Percentiles rank a stretch among this genome's conserved stretches.
Evolutionary conservation across 192 early-diverging fungal genomes (phyloP).

Genomic region (Haplosporangium gracile): DNA sequence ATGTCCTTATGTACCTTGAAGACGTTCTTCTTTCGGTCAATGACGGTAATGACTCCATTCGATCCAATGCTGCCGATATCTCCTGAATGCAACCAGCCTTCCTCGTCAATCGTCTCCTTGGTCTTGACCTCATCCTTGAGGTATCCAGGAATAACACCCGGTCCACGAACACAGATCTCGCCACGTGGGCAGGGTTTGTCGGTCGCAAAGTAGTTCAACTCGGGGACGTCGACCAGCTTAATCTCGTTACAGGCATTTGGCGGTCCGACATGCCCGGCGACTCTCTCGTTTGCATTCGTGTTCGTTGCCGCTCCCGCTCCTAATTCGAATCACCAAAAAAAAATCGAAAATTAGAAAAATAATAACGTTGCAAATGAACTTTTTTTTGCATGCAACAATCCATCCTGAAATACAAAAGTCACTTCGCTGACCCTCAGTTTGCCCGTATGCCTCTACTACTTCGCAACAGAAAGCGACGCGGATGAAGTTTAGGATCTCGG

Average conservation of each 20-base stretch:
- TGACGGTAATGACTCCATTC: constrained; percentile 77
- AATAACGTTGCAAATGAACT: too few species aligned
- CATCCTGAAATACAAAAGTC: neutral
- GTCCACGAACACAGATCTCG: constrained; percentile 89
- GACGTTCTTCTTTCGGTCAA: constrained; percentile 89
- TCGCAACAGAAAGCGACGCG: constrained; percentile 83
- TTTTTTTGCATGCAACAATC: too few species aligned
- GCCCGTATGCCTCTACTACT: constrained; percentile 91
- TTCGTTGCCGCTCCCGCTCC: constrained; percentile 65
- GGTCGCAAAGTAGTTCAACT: constrained; percentile 84
- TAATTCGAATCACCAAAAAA: neutral
- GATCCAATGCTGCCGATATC: constrained; percentile 84
- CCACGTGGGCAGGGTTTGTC: constrained; percentile 89
- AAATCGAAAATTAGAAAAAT: neutral
- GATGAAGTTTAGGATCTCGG: constrained; percentile 85
- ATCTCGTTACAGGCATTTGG: constrained; percentile 79
- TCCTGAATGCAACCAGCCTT: constrained; percentile 91
- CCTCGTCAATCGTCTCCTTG: constrained; percentile 77
- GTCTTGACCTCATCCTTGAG: constrained; percentile 85
- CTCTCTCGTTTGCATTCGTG: constrained; percentile 69
- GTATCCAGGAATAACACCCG: constrained; percentile 81
- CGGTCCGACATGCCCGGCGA: constrained; percentile 83
- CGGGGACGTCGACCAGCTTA: constrained; percentile 91
- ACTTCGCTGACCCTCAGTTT: constrained; percentile 75
- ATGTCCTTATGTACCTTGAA: constrained; percentile 78